Percentiles rank a stretch among this genome's conserved stretches.
These are phyloP conservation scores for Phylloboletellus chloephorus DNA, from an alignment of 1,284 basidiomycete species.

Conservation along the genomic window DNA sequence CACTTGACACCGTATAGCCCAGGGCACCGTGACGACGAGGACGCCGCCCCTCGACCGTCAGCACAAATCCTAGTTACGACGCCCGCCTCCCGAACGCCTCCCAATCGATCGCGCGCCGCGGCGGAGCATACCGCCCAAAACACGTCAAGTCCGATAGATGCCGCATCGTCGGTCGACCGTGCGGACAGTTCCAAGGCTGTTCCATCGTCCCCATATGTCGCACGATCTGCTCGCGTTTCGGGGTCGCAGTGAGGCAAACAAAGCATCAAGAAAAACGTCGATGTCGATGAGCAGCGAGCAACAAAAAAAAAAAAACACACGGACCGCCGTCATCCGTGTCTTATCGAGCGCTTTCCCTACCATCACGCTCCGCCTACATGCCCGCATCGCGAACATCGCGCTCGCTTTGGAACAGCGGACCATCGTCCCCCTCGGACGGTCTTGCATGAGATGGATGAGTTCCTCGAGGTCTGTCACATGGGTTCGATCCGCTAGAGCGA, in stretches of 20 bases:
- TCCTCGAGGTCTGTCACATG: slow-evolving; percentile 85
- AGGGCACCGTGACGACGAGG: no score
- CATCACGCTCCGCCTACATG: slow-evolving; percentile 96
- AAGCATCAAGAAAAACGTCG: not conserved
- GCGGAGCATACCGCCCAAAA: slow-evolving; percentile 26
- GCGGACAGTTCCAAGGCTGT: slow-evolving; percentile 97
- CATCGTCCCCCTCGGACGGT: slow-evolving; percentile 71
- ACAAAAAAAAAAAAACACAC: not conserved
- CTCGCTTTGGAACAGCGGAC: slow-evolving; percentile 91
- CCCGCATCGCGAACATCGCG: slow-evolving; percentile 94
- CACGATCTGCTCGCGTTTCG: slow-evolving; percentile 54
- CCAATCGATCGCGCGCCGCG: slow-evolving; percentile 22
- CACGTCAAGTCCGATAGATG: slow-evolving; percentile 48
- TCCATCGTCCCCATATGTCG: slow-evolving; percentile 94
- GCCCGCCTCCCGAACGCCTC: slow-evolving; percentile 12
- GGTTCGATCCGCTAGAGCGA: slow-evolving; percentile 3
- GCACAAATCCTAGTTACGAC: no score
- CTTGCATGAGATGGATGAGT: slow-evolving; percentile 79
- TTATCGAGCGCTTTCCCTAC: slow-evolving; percentile 80
- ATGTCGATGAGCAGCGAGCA: not conserved
- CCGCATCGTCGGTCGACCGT: slow-evolving; percentile 94
- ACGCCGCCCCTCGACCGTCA: no score
- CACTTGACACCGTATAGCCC: no score
- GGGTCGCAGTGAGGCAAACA: not conserved
- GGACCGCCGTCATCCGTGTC: slow-evolving; percentile 70